phyloP scores from a whole-genome alignment of 441 rosid species.

The Erodium moschatum region DNA sequence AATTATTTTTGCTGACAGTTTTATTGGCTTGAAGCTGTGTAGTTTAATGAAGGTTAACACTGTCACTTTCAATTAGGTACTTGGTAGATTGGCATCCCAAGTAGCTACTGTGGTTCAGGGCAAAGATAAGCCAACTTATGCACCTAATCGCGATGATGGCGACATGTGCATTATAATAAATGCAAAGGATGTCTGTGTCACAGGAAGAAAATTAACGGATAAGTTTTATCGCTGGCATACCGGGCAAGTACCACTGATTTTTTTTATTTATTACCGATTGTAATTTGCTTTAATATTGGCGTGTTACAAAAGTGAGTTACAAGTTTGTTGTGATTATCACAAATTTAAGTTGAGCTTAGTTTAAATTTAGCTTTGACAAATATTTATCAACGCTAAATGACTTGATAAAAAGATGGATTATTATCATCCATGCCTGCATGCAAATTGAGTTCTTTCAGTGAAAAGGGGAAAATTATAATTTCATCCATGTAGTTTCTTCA shows the following conservation, averaged over 20 bases:
- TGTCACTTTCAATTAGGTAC: conserved; percentile 44
- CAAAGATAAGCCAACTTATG: conserved; percentile 90
- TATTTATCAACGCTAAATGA: too few species aligned
- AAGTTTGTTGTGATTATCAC: not conserved
- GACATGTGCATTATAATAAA: conserved; percentile 94
- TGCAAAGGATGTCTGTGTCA: conserved; percentile 77
- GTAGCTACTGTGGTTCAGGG: conserved; percentile 87
- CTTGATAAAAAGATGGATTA: not conserved
- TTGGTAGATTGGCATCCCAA: conserved; percentile 94
- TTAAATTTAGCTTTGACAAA: not conserved
- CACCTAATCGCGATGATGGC: conserved; percentile 90
- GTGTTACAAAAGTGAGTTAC: not conserved
- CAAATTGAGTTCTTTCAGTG: not conserved
- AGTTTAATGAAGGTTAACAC: not conserved
- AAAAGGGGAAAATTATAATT: not conserved
- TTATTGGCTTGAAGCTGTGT: not conserved
- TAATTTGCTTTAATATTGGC: not conserved
- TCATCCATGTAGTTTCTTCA: not conserved
- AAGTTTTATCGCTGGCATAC: conserved; percentile 94
- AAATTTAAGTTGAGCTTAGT: not conserved
- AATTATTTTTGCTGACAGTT: not conserved
- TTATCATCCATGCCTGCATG: not conserved
- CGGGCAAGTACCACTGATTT: conserved; percentile 57
- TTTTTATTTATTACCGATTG: conserved; percentile 9
- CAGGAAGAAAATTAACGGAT: conserved; percentile 91